These are phyloP conservation scores for Beauveria australis DNA, from an alignment of 2,329 filamentous ascomycete species.

Conservation along the genomic window DNA sequence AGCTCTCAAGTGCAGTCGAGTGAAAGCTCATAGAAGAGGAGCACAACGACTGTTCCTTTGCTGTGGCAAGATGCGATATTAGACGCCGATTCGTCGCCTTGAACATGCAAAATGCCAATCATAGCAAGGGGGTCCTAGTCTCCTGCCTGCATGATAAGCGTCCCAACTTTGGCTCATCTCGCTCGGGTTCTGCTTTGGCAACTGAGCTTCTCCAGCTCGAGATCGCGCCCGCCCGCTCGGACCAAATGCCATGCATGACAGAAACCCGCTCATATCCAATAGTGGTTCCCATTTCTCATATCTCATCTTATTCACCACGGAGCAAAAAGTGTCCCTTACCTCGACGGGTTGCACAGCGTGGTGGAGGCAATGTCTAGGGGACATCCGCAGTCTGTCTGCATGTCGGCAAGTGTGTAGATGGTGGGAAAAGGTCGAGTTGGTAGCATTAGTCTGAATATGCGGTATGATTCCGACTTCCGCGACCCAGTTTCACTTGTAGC, in stretches of 20 bases:
- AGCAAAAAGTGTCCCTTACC: not conserved
- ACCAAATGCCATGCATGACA: constrained; percentile 1
- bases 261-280: constrained; percentile 2
- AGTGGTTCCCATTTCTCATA: not conserved
- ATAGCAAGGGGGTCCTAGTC: not conserved
- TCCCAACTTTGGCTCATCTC: not conserved
- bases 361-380: not conserved
- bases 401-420: not conserved
- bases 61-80: not conserved
- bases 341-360: not conserved
- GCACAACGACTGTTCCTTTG: not conserved
- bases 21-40: not conserved
- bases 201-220: constrained; percentile 1
- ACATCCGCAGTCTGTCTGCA: not conserved
- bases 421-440: not conserved
- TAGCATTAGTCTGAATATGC: not conserved
- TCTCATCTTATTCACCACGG: not conserved
- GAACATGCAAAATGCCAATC: not conserved
- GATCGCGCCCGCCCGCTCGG: constrained; percentile 6
- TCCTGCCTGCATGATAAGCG: not conserved
- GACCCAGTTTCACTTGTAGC: constrained; percentile 2
- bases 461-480: not conserved
- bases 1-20: not conserved
- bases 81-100: constrained; percentile 4
- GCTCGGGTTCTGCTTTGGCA: not conserved